These are phyloP conservation scores for Auricularia sp. DNA, from an alignment of 768 basidiomycete genomes.

Conservation along the genomic window DNA sequence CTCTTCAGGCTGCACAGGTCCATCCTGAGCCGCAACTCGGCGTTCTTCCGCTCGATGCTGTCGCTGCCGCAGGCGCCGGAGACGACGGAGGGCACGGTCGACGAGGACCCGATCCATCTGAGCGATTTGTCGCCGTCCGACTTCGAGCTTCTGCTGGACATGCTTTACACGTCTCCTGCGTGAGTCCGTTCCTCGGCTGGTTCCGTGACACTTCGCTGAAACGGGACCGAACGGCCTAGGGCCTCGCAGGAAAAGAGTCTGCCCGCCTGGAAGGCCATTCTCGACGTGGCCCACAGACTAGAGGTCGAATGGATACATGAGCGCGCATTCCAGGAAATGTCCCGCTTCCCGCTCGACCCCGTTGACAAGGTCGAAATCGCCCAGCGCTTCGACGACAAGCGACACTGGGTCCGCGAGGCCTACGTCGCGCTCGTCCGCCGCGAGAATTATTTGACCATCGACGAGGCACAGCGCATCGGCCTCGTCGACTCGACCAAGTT, in stretches of 20 bases:
- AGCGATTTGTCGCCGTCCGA: neutral
- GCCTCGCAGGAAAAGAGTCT: neutral
- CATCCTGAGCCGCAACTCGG: constrained; percentile 56
- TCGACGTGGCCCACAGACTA: neutral
- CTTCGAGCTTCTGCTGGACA: neutral
- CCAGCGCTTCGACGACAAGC: constrained; percentile 2
- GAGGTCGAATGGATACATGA: neutral
- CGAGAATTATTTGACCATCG: neutral
- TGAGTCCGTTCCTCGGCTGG: neutral
- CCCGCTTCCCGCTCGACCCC: neutral
- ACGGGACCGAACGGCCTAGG: neutral
- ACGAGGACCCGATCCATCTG: neutral
- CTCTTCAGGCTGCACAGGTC: constrained; percentile 71
- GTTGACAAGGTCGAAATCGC: constrained; percentile 1
- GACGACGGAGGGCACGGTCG: neutral
- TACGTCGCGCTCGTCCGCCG: neutral
- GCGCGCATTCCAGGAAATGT: neutral
- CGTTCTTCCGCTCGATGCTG: constrained; percentile 63
- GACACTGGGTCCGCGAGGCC: neutral
- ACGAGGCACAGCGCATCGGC: constrained; percentile 1
- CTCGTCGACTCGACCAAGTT: neutral
- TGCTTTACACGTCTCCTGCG: neutral
- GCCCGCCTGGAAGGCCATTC: neutral
- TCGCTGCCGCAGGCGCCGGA: constrained; percentile 41
- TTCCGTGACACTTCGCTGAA: neutral